Base-by-base conservation (phyloP, 202 grass and related monocot genomes). In the Zizania palustris region DNA sequence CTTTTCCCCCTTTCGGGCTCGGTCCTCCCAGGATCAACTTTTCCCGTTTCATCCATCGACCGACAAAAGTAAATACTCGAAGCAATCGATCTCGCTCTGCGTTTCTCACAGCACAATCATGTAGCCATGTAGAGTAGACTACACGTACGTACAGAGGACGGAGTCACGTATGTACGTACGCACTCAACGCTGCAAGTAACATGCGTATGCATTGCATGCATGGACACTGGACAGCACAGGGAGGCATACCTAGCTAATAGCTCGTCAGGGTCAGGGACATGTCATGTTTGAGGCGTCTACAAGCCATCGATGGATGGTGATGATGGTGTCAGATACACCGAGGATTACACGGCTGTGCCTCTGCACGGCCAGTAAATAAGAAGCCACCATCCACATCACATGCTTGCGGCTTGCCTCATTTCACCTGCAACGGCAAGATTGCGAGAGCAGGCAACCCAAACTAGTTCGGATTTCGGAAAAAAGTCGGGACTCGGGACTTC, bases 301-400 rank as follows among this genome's bases (percentile, higher is more conserved):
- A 45, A 39, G 49, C 70, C 34, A 84, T 80, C 70, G 51, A 36
- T 43, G 60, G 82, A 38, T 37, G 67, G 50, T 78, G 73, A 82
- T 82, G 79, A 82, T 87, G 85, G 20, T 78, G 85, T 82, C 85
- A 87, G 73, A 82, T 77, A 76, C 72, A 45, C 65, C 33, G 42
- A 12, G 8, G 72, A 43, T 71, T 19, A 8, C 51, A 50, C 9
- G 33, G 54, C n/a, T 69, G 42, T 61, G 51, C 22, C 11, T 56
- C 57, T 61, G 46, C 36, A 64, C 18, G 3, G 53, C 28, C 51
- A 50, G 49, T 75, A 74, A 43, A 75, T 75, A 83, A 74, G 50
- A 75, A 67, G 71, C 19, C 71, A 9, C 42, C 71, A 50, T 61
- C 53, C 80, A 68, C 80, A 82, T 28, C 28, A 28, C 28, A 28